Base-by-base conservation (phyloP, 2,329 filamentous ascomycete genomes). In the Rhynchosporium agropyri region DNA sequence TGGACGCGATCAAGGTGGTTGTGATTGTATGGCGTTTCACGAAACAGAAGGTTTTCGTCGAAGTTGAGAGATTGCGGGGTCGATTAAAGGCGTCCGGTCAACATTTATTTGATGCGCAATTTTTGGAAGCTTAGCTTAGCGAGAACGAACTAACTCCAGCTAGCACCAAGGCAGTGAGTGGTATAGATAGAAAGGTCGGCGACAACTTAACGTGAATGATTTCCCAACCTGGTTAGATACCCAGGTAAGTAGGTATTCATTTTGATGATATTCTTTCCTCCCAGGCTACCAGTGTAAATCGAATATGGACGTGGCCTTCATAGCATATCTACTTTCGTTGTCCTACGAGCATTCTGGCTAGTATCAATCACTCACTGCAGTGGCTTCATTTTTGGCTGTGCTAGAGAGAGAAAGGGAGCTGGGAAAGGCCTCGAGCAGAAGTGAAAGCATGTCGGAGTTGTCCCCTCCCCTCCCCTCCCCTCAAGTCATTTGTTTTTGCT, bases 21-120 rank as follows among this genome's bases (percentile, higher is more conserved):
- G 42, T 26, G 13, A 31, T 4, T 20, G 53, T 36, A 42, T 65
- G 56, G 56, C 36, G 60, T 26, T 6, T 26, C 38, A 33, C 49
- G 29, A 53, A 53, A 53, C n/a, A 20, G 29, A 10, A 38, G 31
- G 15, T 38, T 53, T 53, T 53, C 31, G 31, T 8, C 8, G 15
- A 53, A 53, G 1, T 29, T 26, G 49, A 33, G 49, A 36, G 49
- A 38, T 38, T 53, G 36, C 20, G 28, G 36, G 31, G 31, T 53
- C 49, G 29, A 13, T 15, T 15, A 38, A 53, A 33, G 31, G 31
- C 31, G 6, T 12, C 15, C 7, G 45, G 28, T 26, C n/a, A 4
- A 51, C 49, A 51, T 10, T 20, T 36, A 20, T 2, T 8, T 7
- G 13, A 13, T 15, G 31, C 49, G 49, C 29, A 53, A 38, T n/a